Percentiles rank a stretch among this genome's conserved stretches.
phyloP scores from a whole-genome alignment of 2,329 filamentous ascomycete species.

The Ophiobolus disseminans region DNA sequence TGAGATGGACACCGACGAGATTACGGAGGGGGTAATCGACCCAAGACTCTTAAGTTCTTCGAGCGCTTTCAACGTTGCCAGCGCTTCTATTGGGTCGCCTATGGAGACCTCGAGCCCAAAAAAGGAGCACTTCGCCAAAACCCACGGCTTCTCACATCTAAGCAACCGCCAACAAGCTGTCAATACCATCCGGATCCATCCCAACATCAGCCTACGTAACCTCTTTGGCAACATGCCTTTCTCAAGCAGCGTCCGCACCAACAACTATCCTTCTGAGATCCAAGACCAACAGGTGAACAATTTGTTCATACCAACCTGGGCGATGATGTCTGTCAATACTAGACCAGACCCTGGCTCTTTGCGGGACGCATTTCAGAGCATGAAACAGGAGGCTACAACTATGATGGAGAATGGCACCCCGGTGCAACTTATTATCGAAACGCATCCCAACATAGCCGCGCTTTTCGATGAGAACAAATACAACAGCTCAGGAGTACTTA shows the following conservation, averaged over 20 bases:
- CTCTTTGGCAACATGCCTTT: slow-evolving; percentile 27
- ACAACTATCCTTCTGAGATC: slow-evolving; percentile 13
- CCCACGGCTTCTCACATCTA: slow-evolving; percentile 20
- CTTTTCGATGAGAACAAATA: slow-evolving; percentile 28
- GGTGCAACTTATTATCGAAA: slow-evolving; percentile 21
- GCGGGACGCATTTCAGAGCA: slow-evolving; percentile 10
- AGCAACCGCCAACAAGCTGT: slow-evolving; percentile 27
- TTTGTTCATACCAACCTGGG: slow-evolving; percentile 31
- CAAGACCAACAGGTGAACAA: slow-evolving; percentile 21
- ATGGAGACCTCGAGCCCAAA: slow-evolving; percentile 10
- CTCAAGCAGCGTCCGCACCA: slow-evolving; percentile 17
- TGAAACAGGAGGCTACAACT: slow-evolving; percentile 20
- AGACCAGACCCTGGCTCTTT: slow-evolving; percentile 27
- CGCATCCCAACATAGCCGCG: slow-evolving; percentile 30
- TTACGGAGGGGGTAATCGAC: slow-evolving; percentile 16
- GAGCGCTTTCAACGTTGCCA: slow-evolving; percentile 2
- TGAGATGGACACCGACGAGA: slow-evolving; percentile 12
- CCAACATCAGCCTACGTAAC: slow-evolving; percentile 26
- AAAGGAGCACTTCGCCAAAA: slow-evolving; percentile 12
- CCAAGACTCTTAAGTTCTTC: slow-evolving; percentile 16
- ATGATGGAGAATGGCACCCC: slow-evolving; percentile 19
- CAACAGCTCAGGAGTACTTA: slow-evolving; percentile 23
- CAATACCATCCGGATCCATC: slow-evolving; percentile 29
- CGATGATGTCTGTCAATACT: slow-evolving; percentile 33
- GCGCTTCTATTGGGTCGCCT: slow-evolving; percentile 10